phyloP scores from a whole-genome alignment of 768 basidiomycete genomes.

The Termitomyces titanicus region DNA sequence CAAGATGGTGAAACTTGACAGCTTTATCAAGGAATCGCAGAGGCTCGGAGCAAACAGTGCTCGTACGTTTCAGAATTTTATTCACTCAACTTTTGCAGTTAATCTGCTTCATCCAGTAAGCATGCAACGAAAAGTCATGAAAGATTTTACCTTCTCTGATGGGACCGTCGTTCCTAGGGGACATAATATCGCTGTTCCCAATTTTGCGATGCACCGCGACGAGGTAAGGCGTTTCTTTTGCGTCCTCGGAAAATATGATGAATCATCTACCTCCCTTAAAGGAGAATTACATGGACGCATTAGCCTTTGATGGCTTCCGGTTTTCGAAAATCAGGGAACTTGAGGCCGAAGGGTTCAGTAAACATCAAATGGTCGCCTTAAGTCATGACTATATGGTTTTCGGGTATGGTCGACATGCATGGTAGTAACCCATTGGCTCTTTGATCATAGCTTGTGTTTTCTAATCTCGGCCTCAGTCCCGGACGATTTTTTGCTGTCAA shows the following conservation, averaged over 20 bases:
- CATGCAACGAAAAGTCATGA: slow-evolving; percentile 17
- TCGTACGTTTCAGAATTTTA: slow-evolving; percentile 18
- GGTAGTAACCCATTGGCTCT: not conserved
- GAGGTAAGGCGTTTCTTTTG: not conserved
- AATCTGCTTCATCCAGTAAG: slow-evolving; percentile 5
- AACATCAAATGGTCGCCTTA: slow-evolving; percentile 26
- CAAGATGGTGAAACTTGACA: slow-evolving; percentile 41
- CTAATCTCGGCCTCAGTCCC: slow-evolving; percentile 20
- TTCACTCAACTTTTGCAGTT: not conserved
- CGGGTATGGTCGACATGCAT: slow-evolving; percentile 10
- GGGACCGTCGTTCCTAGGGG: slow-evolving; percentile 24
- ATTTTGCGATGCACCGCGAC: slow-evolving; percentile 6
- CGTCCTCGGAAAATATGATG: not conserved
- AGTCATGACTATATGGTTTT: slow-evolving; percentile 18
- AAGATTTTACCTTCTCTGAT: slow-evolving; percentile 23
- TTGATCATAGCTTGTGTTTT: not conserved
- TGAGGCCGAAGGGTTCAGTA: slow-evolving; percentile 16
- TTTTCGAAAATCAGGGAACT: slow-evolving; percentile 28
- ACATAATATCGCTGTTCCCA: slow-evolving; percentile 11
- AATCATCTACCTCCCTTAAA: not conserved
- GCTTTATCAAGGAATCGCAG: slow-evolving; percentile 39
- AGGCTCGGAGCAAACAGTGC: slow-evolving; percentile 22
- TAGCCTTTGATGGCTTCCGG: slow-evolving; percentile 35
- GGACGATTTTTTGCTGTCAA: slow-evolving; percentile 39
- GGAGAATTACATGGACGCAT: slow-evolving; percentile 17